Conservation (phyloP, 148 eudicot genomes). For the Linanthus parryae region DNA sequence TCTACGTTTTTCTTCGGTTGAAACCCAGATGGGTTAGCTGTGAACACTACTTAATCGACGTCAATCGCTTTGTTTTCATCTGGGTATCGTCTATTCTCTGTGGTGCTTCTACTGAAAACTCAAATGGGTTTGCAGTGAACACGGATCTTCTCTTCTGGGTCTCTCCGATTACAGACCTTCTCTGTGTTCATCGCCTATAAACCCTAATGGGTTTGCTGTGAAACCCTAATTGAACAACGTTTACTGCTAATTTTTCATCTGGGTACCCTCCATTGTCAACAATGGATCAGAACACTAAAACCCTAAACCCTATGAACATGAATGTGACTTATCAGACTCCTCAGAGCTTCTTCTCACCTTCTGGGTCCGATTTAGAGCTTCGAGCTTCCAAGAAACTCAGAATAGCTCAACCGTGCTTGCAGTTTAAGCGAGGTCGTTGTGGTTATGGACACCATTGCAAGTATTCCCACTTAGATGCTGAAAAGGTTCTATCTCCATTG, state of each 20-base stretch:
- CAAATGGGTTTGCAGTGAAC: too few species aligned
- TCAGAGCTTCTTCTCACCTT: background rate
- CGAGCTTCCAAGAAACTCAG: conserved; percentile 17
- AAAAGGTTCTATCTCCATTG: background rate
- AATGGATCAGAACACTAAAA: conserved; percentile 1
- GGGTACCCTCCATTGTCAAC: background rate
- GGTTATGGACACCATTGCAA: conserved; percentile 21
- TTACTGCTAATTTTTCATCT: background rate
- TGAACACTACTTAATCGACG: too few species aligned
- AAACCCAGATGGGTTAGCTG: too few species aligned
- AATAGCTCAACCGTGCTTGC: conserved; percentile 15
- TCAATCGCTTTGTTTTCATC: too few species aligned
- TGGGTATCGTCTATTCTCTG: too few species aligned
- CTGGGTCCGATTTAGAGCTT: conserved; percentile 6
- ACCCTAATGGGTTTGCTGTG: background rate
- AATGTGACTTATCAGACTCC: background rate
- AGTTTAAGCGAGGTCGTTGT: conserved; percentile 21
- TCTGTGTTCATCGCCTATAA: too few species aligned
- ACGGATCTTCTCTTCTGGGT: too few species aligned
- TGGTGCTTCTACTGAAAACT: too few species aligned
- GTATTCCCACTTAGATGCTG: conserved; percentile 18
- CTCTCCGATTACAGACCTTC: too few species aligned
- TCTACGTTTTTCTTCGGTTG: too few species aligned
- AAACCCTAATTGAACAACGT: background rate
- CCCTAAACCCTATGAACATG: conserved; percentile 1